phyloP scores from a whole-genome alignment of 129 eudicot species.

The Saussurea involucrata region DNA sequence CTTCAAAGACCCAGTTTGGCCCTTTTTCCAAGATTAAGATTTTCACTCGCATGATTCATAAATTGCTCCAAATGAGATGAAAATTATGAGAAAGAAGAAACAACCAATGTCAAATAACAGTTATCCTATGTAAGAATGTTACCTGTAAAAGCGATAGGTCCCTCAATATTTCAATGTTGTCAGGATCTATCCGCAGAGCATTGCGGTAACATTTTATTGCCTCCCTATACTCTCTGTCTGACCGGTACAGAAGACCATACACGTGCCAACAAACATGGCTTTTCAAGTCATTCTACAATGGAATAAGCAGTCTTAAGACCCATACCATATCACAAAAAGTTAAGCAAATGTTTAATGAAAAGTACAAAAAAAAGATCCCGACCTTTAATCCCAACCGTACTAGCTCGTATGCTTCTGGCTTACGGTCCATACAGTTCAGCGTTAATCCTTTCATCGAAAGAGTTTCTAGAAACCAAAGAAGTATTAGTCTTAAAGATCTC shows the following conservation, averaged over 20 bases:
- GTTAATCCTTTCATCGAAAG: conserved; percentile 94
- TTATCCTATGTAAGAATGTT: not conserved
- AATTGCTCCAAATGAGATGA: not conserved
- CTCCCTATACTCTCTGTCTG: conserved; percentile 95
- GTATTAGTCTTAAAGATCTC: not conserved
- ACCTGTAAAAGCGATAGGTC: conserved; percentile 94
- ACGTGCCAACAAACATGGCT: conserved; percentile 99
- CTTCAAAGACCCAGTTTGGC: not conserved
- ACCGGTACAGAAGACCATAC: conserved; percentile 91
- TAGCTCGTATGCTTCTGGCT: conserved; percentile 95
- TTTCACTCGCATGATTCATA: conserved; percentile 4
- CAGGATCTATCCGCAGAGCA: conserved; percentile 94
- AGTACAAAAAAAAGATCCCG: conserved; percentile 3
- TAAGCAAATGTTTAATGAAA: not conserved
- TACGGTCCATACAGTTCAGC: conserved; percentile 97
- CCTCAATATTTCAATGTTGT: conserved; percentile 86
- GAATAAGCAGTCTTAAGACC: not conserved
- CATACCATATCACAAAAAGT: not conserved
- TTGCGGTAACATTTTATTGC: conserved; percentile 93
- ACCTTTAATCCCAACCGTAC: conserved; percentile 95
- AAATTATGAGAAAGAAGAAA: not conserved
- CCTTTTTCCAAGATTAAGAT: not conserved
- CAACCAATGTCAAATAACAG: not conserved
- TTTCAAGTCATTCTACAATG: conserved; percentile 88
- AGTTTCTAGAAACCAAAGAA: conserved; percentile 54